Percentiles rank a stretch among this genome's conserved stretches.
Conservation (phyloP, 1,284 basidiomycete genomes). For the Marasmius oreades region DNA sequence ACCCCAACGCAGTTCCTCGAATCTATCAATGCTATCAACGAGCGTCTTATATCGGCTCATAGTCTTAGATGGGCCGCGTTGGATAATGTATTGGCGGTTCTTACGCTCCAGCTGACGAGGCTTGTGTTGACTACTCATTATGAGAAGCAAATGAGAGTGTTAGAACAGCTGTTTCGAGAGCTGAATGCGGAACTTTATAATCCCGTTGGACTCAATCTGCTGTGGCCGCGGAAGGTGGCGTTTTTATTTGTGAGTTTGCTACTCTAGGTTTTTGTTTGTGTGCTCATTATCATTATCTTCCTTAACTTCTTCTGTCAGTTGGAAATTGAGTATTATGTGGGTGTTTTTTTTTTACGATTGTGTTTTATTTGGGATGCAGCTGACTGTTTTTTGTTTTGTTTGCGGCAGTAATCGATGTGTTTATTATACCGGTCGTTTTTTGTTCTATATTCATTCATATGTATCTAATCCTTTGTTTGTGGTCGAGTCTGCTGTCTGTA, state of each 20-base stretch:
- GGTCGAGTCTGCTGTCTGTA: too few species aligned
- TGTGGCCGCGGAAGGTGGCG: conserved; percentile 76
- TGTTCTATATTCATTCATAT: background rate
- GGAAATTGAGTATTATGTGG: conserved; percentile 73
- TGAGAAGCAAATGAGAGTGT: conserved; percentile 76
- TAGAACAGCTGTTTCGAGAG: conserved; percentile 57
- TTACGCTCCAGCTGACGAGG: conserved; percentile 73
- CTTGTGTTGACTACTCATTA: conserved; percentile 68
- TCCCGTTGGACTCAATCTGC: conserved; percentile 75
- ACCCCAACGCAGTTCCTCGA: conserved; percentile 82
- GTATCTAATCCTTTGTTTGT: too few species aligned
- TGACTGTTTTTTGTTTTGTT: background rate
- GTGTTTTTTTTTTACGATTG: too few species aligned
- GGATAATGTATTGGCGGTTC: conserved; percentile 67
- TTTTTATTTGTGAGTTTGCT: conserved; percentile 76
- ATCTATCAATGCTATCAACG: conserved; percentile 82
- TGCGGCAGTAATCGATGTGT: background rate
- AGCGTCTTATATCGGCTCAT: conserved; percentile 75
- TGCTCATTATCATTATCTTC: background rate
- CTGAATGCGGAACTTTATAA: conserved; percentile 72
- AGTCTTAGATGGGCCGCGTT: conserved; percentile 60
- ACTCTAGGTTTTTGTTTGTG: conserved; percentile 7
- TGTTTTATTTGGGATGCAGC: too few species aligned
- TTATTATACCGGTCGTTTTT: background rate
- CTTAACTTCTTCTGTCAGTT: conserved; percentile 37